Percentiles rank a stretch among this genome's conserved stretches.
Conservation (phyloP, 2,329 filamentous ascomycete genomes). For the Sporothrix variecibatus region DNA sequence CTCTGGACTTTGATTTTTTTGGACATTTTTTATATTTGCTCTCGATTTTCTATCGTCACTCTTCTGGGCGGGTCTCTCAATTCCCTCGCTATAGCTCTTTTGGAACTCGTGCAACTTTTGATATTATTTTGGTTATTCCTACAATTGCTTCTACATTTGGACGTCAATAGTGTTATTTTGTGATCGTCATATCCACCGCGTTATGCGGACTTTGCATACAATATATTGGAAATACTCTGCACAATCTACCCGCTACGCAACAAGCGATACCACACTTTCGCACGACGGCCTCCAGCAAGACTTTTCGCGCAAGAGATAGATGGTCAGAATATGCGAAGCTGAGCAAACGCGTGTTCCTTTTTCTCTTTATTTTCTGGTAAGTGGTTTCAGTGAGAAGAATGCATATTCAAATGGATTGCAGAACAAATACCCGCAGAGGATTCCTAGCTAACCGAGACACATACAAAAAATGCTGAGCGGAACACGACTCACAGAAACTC, state of each 20-base stretch:
- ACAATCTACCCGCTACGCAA: neutral
- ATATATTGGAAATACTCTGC: neutral
- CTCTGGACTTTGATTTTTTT: slow-evolving; percentile 8
- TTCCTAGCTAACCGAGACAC: slow-evolving; percentile 14
- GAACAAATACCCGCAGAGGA: neutral
- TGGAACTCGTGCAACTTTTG: neutral
- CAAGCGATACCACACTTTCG: neutral
- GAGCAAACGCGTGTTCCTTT: neutral
- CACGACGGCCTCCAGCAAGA: neutral
- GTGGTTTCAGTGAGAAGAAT: neutral
- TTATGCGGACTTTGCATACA: neutral
- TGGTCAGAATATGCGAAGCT: neutral
- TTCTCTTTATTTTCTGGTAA: neutral
- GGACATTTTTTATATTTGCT: neutral
- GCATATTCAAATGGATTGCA: neutral
- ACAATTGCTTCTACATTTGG: neutral
- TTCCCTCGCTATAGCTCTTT: slow-evolving; percentile 2
- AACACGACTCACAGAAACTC: neutral
- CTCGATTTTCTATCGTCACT: neutral
- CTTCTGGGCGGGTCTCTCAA: neutral
- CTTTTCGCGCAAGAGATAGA: neutral
- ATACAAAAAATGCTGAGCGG: neutral
- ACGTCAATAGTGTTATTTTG: neutral
- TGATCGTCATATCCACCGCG: neutral
- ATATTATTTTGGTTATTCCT: neutral